Conservation (phyloP, 345 rosid species). For the Brassica juncea region DNA sequence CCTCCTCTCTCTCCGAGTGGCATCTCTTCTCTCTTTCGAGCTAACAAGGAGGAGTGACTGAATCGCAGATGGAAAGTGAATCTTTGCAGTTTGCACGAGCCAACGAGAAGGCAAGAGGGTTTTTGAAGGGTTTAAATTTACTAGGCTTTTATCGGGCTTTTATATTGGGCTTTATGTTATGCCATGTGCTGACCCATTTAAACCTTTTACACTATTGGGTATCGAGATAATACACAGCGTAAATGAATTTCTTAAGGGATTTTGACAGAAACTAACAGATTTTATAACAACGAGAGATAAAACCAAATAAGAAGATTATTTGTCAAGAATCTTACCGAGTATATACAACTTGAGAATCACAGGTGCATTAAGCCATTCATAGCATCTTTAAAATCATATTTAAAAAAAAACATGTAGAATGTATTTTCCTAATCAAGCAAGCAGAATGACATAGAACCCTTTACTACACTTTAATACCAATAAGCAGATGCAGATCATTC, state of each 20-base stretch:
- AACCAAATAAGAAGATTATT: background rate
- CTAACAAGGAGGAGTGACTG: slow-evolving; percentile 8
- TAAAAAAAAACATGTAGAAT: background rate
- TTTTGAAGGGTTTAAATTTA: slow-evolving; percentile 33
- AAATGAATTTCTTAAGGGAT: background rate
- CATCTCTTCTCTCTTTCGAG: slow-evolving; percentile 46
- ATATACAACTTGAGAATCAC: background rate
- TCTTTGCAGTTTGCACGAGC: background rate
- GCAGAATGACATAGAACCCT: background rate
- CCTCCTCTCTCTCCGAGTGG: slow-evolving; percentile 81
- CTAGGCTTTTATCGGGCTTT: slow-evolving; percentile 5
- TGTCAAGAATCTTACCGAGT: background rate
- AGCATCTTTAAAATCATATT: background rate
- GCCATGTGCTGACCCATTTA: background rate
- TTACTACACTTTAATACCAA: slow-evolving; percentile 1
- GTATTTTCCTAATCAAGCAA: slow-evolving; percentile 21
- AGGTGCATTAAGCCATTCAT: slow-evolving; percentile 11
- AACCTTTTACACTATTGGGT: background rate
- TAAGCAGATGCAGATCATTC: slow-evolving; percentile 2
- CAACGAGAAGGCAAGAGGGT: slow-evolving; percentile 15
- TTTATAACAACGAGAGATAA: background rate
- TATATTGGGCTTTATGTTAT: background rate
- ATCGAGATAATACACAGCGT: background rate
- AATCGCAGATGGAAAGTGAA: slow-evolving; percentile 1
- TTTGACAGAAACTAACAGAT: background rate